Percentiles rank a stretch among this genome's conserved stretches.
Conservation (phyloP, 2,329 filamentous ascomycete species). For the Fusarium fujikuroi region DNA sequence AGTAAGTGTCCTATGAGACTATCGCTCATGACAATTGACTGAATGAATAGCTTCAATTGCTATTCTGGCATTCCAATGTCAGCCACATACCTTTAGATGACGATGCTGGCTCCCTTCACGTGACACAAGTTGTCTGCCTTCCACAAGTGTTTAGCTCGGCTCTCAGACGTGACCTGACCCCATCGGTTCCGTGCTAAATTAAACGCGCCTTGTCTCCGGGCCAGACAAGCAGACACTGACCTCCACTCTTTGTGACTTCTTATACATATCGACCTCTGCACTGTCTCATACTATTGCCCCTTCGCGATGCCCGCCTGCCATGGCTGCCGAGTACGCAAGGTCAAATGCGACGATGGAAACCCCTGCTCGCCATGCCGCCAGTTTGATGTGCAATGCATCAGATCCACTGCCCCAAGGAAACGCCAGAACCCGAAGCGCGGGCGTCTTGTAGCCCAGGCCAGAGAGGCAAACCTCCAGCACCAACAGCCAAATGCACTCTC, state of each 20-base stretch:
- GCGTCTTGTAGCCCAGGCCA: slow-evolving; percentile 35
- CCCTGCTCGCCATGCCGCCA: slow-evolving; percentile 39
- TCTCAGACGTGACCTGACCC: neutral
- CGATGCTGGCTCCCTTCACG: slow-evolving; percentile 8
- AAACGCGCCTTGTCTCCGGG: slow-evolving; percentile 26
- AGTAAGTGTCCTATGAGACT: neutral
- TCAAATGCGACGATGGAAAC: slow-evolving; percentile 40
- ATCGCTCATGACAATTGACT: neutral
- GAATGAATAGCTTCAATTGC: neutral
- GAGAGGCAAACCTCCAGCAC: slow-evolving; percentile 30
- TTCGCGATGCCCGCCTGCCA: slow-evolving; percentile 38
- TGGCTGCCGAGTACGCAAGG: slow-evolving; percentile 42
- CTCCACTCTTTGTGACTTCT: slow-evolving; percentile 16
- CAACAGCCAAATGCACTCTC: slow-evolving; percentile 26
- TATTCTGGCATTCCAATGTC: neutral
- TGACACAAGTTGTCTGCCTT: slow-evolving; percentile 17
- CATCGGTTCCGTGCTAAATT: slow-evolving; percentile 10
- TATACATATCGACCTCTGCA: neutral
- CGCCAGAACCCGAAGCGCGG: slow-evolving; percentile 38
- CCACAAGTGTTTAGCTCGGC: slow-evolving; percentile 15
- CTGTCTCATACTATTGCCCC: neutral
- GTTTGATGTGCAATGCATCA: slow-evolving; percentile 37
- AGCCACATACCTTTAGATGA: slow-evolving; percentile 3
- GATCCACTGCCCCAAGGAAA: slow-evolving; percentile 31
- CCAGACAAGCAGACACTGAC: slow-evolving; percentile 13